Evolutionary conservation across 2,329 filamentous ascomycete genomes (phyloP).

Genomic region (Aspergillus jensenii): DNA sequence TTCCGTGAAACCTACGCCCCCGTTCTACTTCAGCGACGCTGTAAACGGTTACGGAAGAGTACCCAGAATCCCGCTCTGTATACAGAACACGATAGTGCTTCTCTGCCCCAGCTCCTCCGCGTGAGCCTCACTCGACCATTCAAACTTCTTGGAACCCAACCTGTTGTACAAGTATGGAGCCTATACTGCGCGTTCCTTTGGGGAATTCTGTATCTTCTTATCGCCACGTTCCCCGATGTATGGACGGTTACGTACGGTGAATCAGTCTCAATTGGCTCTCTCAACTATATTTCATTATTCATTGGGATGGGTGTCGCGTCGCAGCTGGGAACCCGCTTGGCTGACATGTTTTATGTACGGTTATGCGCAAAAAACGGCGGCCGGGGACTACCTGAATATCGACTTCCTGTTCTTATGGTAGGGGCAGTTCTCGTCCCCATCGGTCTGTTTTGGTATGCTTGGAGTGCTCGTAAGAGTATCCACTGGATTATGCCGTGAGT

Average conservation of each 20-base stretch:
- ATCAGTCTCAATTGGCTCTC: conserved; percentile 54
- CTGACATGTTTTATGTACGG: conserved; percentile 49
- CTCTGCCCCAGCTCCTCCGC: no score
- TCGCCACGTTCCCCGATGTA: conserved; percentile 52
- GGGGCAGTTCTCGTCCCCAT: conserved; percentile 52
- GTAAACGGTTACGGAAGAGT: neutral
- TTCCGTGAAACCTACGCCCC: conserved; percentile 66
- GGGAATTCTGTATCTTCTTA: conserved; percentile 41
- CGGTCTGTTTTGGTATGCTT: conserved; percentile 59
- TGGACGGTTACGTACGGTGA: conserved; percentile 58
- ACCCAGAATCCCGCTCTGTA: conserved; percentile 19
- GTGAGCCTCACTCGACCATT: neutral
- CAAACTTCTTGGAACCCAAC: neutral
- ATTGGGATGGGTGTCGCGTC: conserved; percentile 60
- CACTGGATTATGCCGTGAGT: conserved; percentile 53
- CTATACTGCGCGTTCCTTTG: conserved; percentile 52
- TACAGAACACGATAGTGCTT: conserved; percentile 26
- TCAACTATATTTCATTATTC: conserved; percentile 64
- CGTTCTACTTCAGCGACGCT: conserved; percentile 45
- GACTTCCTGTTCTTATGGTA: conserved; percentile 58
- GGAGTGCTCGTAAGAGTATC: conserved; percentile 46
- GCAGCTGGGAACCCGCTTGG: conserved; percentile 48
- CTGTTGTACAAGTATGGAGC: no score
- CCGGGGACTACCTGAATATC: conserved; percentile 55
- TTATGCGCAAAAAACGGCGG: conserved; percentile 46